These are phyloP conservation scores for Primulina eburnea DNA, from an alignment of 257 asterid species.

Conservation along the genomic window DNA sequence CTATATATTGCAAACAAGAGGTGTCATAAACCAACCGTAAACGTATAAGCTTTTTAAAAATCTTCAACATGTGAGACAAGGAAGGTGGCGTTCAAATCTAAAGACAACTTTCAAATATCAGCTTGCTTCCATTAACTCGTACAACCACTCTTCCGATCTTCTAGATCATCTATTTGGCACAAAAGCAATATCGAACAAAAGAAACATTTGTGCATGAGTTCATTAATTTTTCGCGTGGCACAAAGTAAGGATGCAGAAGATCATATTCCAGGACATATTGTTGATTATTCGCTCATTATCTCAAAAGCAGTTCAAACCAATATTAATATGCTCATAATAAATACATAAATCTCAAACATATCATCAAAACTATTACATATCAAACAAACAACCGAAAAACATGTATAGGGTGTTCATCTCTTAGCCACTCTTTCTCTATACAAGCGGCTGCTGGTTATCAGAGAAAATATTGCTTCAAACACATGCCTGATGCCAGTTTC, in stretches of 20 bases:
- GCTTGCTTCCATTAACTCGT: not conserved
- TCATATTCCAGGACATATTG: not conserved
- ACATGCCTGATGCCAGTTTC: not conserved
- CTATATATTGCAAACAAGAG: too few species aligned
- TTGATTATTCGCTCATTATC: not conserved
- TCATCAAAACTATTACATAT: too few species aligned
- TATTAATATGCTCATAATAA: not conserved
- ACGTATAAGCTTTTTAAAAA: too few species aligned
- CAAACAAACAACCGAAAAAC: not conserved
- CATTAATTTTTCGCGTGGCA: not conserved
- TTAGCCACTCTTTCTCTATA: not conserved
- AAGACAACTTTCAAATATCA: not conserved
- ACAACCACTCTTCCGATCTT: not conserved
- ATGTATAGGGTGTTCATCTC: not conserved
- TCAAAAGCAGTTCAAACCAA: not conserved
- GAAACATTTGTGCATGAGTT: not conserved
- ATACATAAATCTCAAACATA: not conserved
- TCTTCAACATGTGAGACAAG: too few species aligned
- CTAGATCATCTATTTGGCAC: not conserved
- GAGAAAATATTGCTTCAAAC: not conserved
- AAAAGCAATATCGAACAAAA: not conserved
- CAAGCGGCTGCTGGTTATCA: not conserved
- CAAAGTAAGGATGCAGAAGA: not conserved
- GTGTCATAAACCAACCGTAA: too few species aligned
- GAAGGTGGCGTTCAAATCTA: not conserved